Percentiles rank a stretch among this genome's conserved stretches.
Evolutionary conservation across 306 rosid species (phyloP).

Genomic region (Glycine tomentella): DNA sequence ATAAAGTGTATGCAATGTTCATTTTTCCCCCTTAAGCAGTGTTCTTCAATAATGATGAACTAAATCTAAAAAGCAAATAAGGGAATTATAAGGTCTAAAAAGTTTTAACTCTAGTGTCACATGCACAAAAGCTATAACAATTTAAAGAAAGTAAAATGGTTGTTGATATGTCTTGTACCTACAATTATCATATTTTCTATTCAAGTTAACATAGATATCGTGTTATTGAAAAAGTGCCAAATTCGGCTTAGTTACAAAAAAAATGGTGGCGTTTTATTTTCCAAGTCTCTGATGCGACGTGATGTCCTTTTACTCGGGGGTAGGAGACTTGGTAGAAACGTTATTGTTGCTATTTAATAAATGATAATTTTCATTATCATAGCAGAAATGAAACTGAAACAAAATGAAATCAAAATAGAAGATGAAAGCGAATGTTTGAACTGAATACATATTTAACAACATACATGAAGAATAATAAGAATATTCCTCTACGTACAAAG

Average conservation of each 20-base stretch:
- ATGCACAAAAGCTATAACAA: neutral
- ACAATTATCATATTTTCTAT: neutral
- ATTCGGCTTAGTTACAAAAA: slow-evolving; percentile 3
- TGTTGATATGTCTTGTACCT: neutral
- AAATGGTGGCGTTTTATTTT: neutral
- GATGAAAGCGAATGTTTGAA: slow-evolving; percentile 23
- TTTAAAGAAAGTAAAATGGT: neutral
- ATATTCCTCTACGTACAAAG: slow-evolving; percentile 35
- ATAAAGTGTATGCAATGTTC: neutral
- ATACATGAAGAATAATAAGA: neutral
- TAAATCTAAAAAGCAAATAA: neutral
- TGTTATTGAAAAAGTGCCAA: neutral
- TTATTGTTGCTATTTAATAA: neutral
- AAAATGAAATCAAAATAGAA: neutral
- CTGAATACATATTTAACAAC: neutral
- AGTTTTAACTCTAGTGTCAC: neutral
- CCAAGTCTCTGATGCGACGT: slow-evolving; percentile 19
- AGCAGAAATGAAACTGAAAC: neutral
- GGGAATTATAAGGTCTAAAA: neutral
- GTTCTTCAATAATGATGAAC: neutral
- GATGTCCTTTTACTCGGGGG: neutral
- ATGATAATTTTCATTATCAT: slow-evolving; percentile 11
- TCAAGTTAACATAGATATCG: slow-evolving; percentile 15
- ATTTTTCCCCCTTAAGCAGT: neutral
- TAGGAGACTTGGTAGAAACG: slow-evolving; percentile 28